Conservation (phyloP, 371 early-diverging fungal species). For the Rhizopus microsporus region DNA sequence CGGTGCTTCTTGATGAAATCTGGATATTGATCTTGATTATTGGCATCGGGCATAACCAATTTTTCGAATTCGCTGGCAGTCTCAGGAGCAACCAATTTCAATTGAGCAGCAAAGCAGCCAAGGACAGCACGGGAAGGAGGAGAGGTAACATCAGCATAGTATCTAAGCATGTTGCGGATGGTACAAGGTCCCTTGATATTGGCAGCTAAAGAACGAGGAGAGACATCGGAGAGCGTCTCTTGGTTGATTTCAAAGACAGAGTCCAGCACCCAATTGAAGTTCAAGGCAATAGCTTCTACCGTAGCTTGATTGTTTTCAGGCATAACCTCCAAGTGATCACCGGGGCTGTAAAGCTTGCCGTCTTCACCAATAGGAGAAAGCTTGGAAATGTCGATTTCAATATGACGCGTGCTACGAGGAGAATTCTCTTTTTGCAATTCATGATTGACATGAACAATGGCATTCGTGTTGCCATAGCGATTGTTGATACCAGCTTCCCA, state of each 20-base stretch:
- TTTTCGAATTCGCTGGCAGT: conserved; percentile 41
- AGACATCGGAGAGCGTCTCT: conserved; percentile 28
- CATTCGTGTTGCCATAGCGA: conserved; percentile 33
- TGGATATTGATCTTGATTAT: conserved; percentile 37
- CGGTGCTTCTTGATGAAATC: conserved; percentile 46
- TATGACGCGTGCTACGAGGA: conserved; percentile 49
- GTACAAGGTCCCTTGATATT: conserved; percentile 51
- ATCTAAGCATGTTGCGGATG: conserved; percentile 49
- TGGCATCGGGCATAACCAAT: conserved; percentile 37
- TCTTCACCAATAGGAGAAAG: conserved; percentile 27
- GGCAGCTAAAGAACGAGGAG: conserved; percentile 53
- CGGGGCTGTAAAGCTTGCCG: conserved; percentile 43
- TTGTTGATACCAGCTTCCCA: conserved; percentile 34
- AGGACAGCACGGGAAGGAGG: conserved; percentile 52
- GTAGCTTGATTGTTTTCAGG: conserved; percentile 42
- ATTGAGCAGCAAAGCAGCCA: conserved; percentile 42
- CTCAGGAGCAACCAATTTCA: conserved; percentile 32
- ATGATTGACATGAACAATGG: conserved; percentile 22
- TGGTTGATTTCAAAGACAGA: conserved; percentile 54
- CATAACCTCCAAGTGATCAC: conserved; percentile 60
- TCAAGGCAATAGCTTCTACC: conserved; percentile 49
- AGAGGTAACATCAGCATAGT: conserved; percentile 50
- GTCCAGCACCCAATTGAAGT: conserved; percentile 53
- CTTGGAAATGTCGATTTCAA: conserved; percentile 44
- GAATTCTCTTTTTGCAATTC: conserved; percentile 43